These are phyloP conservation scores for Edaphochlamys debaryana DNA, from an alignment of 139 green algal species.

Conservation along the genomic window DNA sequence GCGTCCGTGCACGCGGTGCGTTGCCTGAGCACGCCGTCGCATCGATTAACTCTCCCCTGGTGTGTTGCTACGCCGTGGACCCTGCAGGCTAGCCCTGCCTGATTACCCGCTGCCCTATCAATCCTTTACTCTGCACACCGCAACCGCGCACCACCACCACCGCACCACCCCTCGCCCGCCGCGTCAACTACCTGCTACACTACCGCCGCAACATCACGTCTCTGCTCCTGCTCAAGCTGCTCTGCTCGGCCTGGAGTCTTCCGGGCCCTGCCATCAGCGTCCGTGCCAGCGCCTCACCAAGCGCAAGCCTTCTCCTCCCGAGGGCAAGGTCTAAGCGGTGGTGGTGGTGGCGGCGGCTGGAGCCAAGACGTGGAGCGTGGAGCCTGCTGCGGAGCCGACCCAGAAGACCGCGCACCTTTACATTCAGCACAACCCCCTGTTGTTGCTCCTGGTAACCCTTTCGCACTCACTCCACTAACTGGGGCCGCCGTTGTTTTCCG, in stretches of 20 bases:
- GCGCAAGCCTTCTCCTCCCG: slow-evolving; percentile 35
- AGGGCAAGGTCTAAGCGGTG: slow-evolving; percentile 37
- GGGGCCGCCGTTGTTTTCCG: slow-evolving; percentile 7
- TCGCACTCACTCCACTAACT: slow-evolving; percentile 31
- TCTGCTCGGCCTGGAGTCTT: slow-evolving; percentile 46
- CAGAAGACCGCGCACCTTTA: slow-evolving; percentile 9
- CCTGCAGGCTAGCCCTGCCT: slow-evolving; percentile 44
- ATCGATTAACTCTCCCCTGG: slow-evolving; percentile 26
- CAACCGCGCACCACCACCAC: slow-evolving; percentile 27
- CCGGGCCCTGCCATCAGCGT: slow-evolving; percentile 46
- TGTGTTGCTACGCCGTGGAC: slow-evolving; percentile 33
- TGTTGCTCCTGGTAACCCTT: slow-evolving; percentile 34
- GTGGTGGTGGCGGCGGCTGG: slow-evolving; percentile 39
- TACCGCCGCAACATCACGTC: background rate
- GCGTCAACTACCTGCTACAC: slow-evolving; percentile 22
- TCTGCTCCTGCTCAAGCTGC: slow-evolving; percentile 22
- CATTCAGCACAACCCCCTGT: slow-evolving; percentile 42
- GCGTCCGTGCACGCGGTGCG: too few relatives aligned
- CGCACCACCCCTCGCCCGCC: slow-evolving; percentile 17
- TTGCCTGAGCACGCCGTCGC: background rate
- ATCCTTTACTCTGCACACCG: slow-evolving; percentile 6
- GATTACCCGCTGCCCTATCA: too few relatives aligned
- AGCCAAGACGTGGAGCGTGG: slow-evolving; percentile 21
- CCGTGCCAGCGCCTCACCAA: slow-evolving; percentile 23
- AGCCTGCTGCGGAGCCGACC: slow-evolving; percentile 9